Percentiles rank a stretch among this genome's conserved stretches.
These are phyloP conservation scores for Macroventuria anomochaeta DNA, from an alignment of 2,329 filamentous ascomycete genomes.

Conservation along the genomic window DNA sequence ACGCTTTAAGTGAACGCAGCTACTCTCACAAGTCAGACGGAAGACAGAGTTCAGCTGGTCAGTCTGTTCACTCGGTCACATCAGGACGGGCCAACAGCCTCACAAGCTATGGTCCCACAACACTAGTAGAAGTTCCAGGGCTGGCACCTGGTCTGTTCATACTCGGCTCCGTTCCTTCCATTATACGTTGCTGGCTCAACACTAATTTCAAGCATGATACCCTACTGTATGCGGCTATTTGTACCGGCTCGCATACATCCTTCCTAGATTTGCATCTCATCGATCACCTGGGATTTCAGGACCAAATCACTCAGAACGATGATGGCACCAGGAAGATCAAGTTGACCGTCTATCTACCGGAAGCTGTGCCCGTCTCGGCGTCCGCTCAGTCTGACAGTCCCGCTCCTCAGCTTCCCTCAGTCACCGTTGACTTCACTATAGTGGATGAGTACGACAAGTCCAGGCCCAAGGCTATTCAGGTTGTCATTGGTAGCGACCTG, in stretches of 20 bases:
- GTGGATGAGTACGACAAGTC: slow-evolving; percentile 61
- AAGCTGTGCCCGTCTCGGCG: slow-evolving; percentile 81
- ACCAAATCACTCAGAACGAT: slow-evolving; percentile 69
- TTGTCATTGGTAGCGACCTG: slow-evolving; percentile 89
- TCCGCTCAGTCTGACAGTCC: slow-evolving; percentile 73
- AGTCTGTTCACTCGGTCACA: slow-evolving; percentile 77
- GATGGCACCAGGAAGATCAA: slow-evolving; percentile 74
- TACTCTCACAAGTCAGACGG: slow-evolving; percentile 96
- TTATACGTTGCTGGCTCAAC: slow-evolving; percentile 94
- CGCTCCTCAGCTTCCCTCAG: slow-evolving; percentile 78
- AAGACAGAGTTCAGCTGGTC: slow-evolving; percentile 89
- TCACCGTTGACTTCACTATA: slow-evolving; percentile 81
- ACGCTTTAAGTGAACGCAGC: slow-evolving; percentile 86
- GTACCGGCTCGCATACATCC: slow-evolving; percentile 88
- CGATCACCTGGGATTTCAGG: slow-evolving; percentile 72
- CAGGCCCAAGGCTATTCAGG: slow-evolving; percentile 71
- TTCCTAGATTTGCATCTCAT: slow-evolving; percentile 78
- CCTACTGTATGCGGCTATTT: slow-evolving; percentile 88
- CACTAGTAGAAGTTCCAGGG: slow-evolving; percentile 73
- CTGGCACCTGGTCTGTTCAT: slow-evolving; percentile 86
- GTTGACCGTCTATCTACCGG: slow-evolving; percentile 85
- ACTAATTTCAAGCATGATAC: slow-evolving; percentile 88
- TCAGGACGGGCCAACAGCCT: slow-evolving; percentile 87
- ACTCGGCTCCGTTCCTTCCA: slow-evolving; percentile 86
- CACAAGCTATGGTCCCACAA: slow-evolving; percentile 69